These are phyloP conservation scores for Arachis stenosperma DNA, from an alignment of 306 rosid species.

Conservation along the genomic window DNA sequence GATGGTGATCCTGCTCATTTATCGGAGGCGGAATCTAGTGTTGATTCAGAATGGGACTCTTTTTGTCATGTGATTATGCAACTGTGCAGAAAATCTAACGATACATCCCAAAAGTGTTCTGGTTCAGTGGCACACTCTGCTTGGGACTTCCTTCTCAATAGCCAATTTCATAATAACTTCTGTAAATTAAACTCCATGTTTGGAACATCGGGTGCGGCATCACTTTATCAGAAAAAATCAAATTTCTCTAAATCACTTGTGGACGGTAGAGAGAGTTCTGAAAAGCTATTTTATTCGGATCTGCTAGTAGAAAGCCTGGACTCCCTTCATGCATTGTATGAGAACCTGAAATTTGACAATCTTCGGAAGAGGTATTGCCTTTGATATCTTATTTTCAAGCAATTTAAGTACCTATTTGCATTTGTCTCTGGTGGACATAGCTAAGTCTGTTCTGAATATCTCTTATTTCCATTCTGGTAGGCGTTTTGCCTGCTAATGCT, in stretches of 20 bases:
- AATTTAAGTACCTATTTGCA: conserved; percentile 6
- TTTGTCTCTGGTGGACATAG: neutral
- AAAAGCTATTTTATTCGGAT: conserved; percentile 58
- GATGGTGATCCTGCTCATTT: conserved; percentile 67
- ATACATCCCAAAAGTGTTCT: conserved; percentile 43
- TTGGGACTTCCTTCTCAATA: conserved; percentile 84
- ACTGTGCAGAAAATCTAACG: conserved; percentile 56
- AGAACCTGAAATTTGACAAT: conserved; percentile 82
- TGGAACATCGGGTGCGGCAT: conserved; percentile 48
- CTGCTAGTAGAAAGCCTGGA: conserved; percentile 69
- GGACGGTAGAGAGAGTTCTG: conserved; percentile 44
- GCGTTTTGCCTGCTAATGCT: conserved; percentile 10
- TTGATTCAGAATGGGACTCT: conserved; percentile 79
- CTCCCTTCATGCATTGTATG: conserved; percentile 94
- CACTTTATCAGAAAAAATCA: conserved; percentile 48
- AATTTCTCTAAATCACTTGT: conserved; percentile 37
- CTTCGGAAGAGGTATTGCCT: conserved; percentile 79
- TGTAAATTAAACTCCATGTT: conserved; percentile 57
- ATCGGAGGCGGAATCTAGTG: conserved; percentile 57
- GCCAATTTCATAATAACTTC: conserved; percentile 76
- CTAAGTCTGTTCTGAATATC: neutral
- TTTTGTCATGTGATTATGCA: conserved; percentile 68
- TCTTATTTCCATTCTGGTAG: conserved; percentile 9
- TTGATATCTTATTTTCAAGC: neutral
- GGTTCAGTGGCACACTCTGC: conserved; percentile 55